Conservation (phyloP, 1,284 basidiomycete species). For the Exobasidium rhododendri region DNA sequence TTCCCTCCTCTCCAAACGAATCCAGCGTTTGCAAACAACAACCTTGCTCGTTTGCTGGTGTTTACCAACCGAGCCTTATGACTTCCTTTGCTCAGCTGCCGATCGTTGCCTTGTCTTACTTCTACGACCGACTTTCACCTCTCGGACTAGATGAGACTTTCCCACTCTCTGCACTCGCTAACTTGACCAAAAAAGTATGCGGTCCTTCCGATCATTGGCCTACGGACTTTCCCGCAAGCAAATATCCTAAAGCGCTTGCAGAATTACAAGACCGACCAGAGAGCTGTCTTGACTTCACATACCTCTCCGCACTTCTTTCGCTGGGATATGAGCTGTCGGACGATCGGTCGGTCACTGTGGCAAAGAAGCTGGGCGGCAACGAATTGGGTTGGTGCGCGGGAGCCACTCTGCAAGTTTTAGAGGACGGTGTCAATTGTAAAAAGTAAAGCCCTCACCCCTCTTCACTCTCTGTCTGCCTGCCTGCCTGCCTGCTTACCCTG, state of each 20-base stretch:
- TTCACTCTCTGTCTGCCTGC: no score
- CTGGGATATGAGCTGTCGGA: conserved; percentile 58
- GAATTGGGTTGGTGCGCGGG: conserved; percentile 94
- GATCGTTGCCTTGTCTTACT: conserved; percentile 68
- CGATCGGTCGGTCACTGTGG: conserved; percentile 61
- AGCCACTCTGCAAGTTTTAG: conserved; percentile 59
- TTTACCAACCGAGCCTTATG: conserved; percentile 91
- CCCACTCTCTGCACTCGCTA: conserved; percentile 34
- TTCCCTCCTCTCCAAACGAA: not conserved
- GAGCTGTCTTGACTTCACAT: conserved; percentile 91
- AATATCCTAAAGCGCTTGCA: conserved; percentile 60
- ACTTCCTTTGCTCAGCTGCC: conserved; percentile 70
- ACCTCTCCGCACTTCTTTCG: conserved; percentile 82
- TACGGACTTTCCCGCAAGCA: conserved; percentile 43
- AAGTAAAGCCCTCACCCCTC: no score
- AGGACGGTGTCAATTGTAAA: conserved; percentile 6
- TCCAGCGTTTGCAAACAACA: conserved; percentile 69
- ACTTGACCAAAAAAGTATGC: conserved; percentile 44
- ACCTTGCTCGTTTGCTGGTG: conserved; percentile 94
- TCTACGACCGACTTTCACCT: conserved; percentile 87
- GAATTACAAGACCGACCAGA: conserved; percentile 83
- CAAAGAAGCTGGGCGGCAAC: conserved; percentile 81
- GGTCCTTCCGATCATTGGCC: conserved; percentile 16
- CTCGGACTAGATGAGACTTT: conserved; percentile 62
- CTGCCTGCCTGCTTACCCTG: no score